These are phyloP conservation scores for Euptelea pleiosperma DNA, from an alignment of 164 flowering plant species.

Conservation along the genomic window DNA sequence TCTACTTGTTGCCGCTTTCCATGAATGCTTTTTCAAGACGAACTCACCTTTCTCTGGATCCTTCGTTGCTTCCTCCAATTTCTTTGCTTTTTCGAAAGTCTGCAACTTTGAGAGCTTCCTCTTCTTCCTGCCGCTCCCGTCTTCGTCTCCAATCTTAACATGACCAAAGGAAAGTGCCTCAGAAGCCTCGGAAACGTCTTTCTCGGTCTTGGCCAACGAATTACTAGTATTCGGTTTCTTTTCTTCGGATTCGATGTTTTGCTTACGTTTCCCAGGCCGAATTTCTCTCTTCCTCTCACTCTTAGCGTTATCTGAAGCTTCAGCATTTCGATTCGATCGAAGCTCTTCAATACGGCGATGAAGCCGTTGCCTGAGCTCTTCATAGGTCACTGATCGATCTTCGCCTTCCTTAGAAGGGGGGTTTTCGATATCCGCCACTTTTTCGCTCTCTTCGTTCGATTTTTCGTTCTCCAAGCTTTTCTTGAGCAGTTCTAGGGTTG, in stretches of 20 bases:
- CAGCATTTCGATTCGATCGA: conserved; percentile 34
- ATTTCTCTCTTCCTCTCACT: conserved; percentile 20
- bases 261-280: conserved; percentile 42
- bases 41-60: conserved; percentile 55
- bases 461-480: conserved; percentile 41
- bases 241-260: conserved; percentile 27
- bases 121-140: conserved; percentile 44
- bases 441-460: conserved; percentile 3
- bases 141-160: conserved; percentile 55
- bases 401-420: conserved; percentile 25
- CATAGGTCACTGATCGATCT: conserved; percentile 47
- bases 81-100: conserved; percentile 56
- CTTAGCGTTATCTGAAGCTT: conserved; percentile 16
- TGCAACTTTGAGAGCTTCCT: conserved; percentile 51
- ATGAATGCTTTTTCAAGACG: conserved; percentile 49
- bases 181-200: conserved; percentile 38
- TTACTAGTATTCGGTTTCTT: conserved; percentile 8
- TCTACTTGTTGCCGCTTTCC: conserved; percentile 64
- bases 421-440: conserved; percentile 1
- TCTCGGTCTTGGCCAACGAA: conserved; percentile 20
- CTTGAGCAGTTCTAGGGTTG: conserved; percentile 63
- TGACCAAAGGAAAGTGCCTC: conserved; percentile 51
- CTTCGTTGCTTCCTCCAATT: conserved; percentile 55
- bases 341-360: conserved; percentile 46
- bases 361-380: conserved; percentile 53